A percentile compares a stretch with the other conserved stretches of the same genome.
Evolutionary conservation across 2,329 filamentous ascomycete genomes (phyloP).

Genomic region (Trichophyton schoenleinii): DNA sequence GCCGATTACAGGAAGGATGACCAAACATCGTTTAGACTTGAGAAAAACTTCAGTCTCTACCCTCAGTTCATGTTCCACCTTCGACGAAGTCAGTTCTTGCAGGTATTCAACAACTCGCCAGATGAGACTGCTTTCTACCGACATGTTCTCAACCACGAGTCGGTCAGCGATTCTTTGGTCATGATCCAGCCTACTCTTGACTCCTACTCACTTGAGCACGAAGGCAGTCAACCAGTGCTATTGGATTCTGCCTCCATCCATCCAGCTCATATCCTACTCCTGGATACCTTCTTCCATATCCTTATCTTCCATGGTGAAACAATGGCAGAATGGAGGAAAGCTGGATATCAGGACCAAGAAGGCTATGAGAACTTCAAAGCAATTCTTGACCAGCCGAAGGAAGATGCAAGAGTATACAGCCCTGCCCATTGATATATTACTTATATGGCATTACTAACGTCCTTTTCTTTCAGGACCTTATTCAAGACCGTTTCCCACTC

Average conservation of each 20-base stretch:
- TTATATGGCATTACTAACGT: neutral
- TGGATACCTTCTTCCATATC: constrained; percentile 99
- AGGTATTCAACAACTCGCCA: constrained; percentile 98
- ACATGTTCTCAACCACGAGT: constrained; percentile 93
- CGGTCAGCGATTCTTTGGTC: constrained; percentile 88
- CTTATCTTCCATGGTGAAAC: constrained; percentile 98
- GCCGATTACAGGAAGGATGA: constrained; percentile 98
- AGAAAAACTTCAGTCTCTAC: constrained; percentile 98
- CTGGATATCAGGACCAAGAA: constrained; percentile 93
- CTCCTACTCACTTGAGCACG: constrained; percentile 93
- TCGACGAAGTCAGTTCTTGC: constrained; percentile 88
- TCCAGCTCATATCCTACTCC: constrained; percentile 78
- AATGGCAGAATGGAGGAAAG: constrained; percentile 94
- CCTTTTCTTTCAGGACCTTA: constrained; percentile 56
- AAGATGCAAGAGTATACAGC: constrained; percentile 72
- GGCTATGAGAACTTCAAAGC: constrained; percentile 92
- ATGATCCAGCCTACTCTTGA: constrained; percentile 99
- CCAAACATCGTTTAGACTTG: constrained; percentile 85
- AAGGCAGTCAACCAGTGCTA: constrained; percentile 83
- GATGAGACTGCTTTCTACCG: constrained; percentile 99
- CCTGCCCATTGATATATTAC: neutral
- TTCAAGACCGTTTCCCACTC: constrained; percentile 93
- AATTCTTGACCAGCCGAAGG: constrained; percentile 83
- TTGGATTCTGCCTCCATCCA: constrained; percentile 95
- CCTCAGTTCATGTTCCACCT: constrained; percentile 99